Percentiles rank a stretch among this genome's conserved stretches.
These are phyloP conservation scores for Petunia axillaris DNA, from an alignment of 257 asterid genomes.

Conservation along the genomic window DNA sequence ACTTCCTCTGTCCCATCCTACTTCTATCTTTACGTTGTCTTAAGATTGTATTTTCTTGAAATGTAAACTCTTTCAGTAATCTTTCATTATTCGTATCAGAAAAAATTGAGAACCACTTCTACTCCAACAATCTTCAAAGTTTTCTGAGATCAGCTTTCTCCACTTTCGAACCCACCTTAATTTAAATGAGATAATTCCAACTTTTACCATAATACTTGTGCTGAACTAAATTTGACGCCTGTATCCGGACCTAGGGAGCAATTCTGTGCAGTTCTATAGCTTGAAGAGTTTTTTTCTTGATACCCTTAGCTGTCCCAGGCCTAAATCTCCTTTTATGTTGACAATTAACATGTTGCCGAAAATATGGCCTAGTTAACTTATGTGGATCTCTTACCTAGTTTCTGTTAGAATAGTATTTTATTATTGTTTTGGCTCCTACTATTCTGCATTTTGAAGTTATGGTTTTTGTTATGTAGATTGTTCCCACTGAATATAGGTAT, in stretches of 20 bases:
- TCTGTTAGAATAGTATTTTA: neutral
- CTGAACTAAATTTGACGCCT: neutral
- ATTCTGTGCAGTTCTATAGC: neutral
- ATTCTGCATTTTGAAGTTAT: slow-evolving; percentile 26
- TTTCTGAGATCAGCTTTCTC: neutral
- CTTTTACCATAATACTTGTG: neutral
- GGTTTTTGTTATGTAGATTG: slow-evolving; percentile 60
- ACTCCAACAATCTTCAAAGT: neutral
- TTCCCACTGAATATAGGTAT: slow-evolving; percentile 91
- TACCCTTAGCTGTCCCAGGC: neutral
- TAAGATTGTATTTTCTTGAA: slow-evolving; percentile 10
- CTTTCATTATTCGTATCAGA: neutral
- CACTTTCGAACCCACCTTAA: slow-evolving; percentile 6
- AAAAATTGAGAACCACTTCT: neutral
- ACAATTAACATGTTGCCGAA: neutral
- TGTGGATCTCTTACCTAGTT: neutral
- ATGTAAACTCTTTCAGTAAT: neutral
- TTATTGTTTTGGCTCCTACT: neutral
- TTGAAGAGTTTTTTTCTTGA: neutral
- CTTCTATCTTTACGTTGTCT: slow-evolving; percentile 11
- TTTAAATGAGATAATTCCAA: neutral
- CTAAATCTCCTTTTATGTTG: slow-evolving; percentile 8
- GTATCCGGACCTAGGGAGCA: neutral
- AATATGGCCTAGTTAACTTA: slow-evolving; percentile 1
- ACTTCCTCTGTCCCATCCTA: neutral